Base-by-base conservation (phyloP, 2,329 filamentous ascomycete species). In the Fusarium dimerum region DNA sequence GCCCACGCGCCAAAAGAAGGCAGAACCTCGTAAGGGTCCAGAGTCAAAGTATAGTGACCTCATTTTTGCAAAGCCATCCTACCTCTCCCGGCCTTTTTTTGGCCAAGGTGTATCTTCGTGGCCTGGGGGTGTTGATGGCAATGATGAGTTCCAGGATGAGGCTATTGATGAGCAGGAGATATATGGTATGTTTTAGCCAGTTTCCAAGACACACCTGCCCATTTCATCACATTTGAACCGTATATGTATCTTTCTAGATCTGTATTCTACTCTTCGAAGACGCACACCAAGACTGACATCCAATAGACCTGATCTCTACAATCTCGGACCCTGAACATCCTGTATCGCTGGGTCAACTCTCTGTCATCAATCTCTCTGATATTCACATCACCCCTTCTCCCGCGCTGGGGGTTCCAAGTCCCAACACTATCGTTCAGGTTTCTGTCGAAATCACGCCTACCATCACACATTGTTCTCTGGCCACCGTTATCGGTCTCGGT, bases 291-390 rank as follows among this genome's bases (percentile, higher is more conserved):
- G 13, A 48, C 61, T 69, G 51, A 67, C 45, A 12, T 15, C 39
- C 32, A 58, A 60, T 59, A 94, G 93, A 99, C 76, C 82, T 99
- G 55, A 94, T 99, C 65, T 90, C 92, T 58, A 89, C 89, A 63
- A 97, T 99, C 66, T 93, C 90, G 20, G 94, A 99, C 71, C 94
- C 94, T 2, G 94, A 99, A 75, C 94, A 99, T 69, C 94, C 94
- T 38, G 85, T 97, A 48, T 96, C 93, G 3, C 83, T 99, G 45
- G 94, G 92, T 56, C 92, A 94, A 65, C 81, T 99, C 40, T 92
- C 92, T 34, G 94, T 99, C 47, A 92, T 99, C 62, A 97, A 95
- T 62, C 85, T 99, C n/a, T 87, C 89, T 32, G 94, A 99, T 72
- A 97, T 99, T 64, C 81, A 84, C 65, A 90, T 99, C 62, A 77